These are phyloP conservation scores for Aureobasidium sp. DNA, from an alignment of 2,329 filamentous ascomycete genomes.

Conservation along the genomic window DNA sequence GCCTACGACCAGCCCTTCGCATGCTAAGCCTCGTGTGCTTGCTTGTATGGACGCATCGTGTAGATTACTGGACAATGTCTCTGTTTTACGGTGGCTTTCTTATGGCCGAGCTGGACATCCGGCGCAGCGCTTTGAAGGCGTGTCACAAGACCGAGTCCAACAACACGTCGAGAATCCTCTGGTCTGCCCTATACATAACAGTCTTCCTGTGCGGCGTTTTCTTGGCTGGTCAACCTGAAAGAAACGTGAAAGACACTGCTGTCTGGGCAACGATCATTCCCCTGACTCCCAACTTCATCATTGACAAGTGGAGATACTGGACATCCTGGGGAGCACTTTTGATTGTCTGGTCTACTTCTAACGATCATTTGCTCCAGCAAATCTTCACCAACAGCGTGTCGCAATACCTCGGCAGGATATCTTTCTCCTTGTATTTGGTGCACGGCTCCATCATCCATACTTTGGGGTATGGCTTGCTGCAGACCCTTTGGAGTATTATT, in stretches of 20 bases:
- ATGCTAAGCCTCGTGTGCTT: slow-evolving; percentile 35
- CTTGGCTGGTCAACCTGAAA: background rate
- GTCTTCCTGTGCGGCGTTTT: background rate
- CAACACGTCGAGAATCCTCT: background rate
- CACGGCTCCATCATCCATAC: slow-evolving; percentile 49
- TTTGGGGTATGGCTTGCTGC: slow-evolving; percentile 34
- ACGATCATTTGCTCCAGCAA: slow-evolving; percentile 37
- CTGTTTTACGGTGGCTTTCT: slow-evolving; percentile 48
- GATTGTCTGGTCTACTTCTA: slow-evolving; percentile 23
- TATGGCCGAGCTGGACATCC: slow-evolving; percentile 46
- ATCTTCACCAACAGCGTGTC: slow-evolving; percentile 43
- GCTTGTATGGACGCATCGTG: slow-evolving; percentile 38
- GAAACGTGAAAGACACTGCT: background rate
- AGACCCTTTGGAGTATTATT: slow-evolving; percentile 31
- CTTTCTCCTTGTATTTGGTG: slow-evolving; percentile 52
- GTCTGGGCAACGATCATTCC: background rate
- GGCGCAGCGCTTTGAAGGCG: slow-evolving; percentile 32
- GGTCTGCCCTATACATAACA: background rate
- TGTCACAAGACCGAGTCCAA: slow-evolving; percentile 35
- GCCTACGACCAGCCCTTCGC: slow-evolving; percentile 21
- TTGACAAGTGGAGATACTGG: background rate
- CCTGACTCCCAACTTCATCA: background rate
- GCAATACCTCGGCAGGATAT: slow-evolving; percentile 52
- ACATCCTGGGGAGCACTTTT: background rate
- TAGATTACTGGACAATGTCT: slow-evolving; percentile 46